Conservation (phyloP, 345 rosid species). For the Kandelia obovata region DNA sequence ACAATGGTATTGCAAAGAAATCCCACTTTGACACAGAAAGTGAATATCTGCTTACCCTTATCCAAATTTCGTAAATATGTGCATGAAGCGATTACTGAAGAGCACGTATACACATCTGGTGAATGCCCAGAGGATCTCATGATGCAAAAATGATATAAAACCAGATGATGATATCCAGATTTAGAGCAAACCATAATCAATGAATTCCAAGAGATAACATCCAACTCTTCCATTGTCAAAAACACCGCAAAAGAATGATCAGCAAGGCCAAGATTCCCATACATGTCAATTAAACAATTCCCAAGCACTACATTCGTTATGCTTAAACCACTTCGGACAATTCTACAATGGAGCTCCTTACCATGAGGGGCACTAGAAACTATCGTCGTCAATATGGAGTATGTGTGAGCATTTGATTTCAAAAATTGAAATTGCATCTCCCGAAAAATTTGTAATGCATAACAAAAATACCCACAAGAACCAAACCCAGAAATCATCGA, state of each 20-base stretch:
- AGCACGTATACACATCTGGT: slow-evolving; percentile 53
- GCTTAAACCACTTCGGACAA: slow-evolving; percentile 42
- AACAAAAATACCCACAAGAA: slow-evolving; percentile 34
- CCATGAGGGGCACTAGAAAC: slow-evolving; percentile 45
- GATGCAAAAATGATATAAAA: slow-evolving; percentile 40
- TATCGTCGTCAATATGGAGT: slow-evolving; percentile 50
- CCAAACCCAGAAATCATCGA: slow-evolving; percentile 55
- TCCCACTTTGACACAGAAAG: slow-evolving; percentile 59
- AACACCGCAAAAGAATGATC: slow-evolving; percentile 52
- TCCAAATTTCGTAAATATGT: slow-evolving; percentile 43
- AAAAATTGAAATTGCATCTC: slow-evolving; percentile 47
- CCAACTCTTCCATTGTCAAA: slow-evolving; percentile 45
- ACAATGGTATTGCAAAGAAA: slow-evolving; percentile 60
- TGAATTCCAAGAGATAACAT: slow-evolving; percentile 70
- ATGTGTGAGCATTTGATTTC: slow-evolving; percentile 50
- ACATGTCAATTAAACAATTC: slow-evolving; percentile 68
- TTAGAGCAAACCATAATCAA: slow-evolving; percentile 46
- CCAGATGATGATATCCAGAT: slow-evolving; percentile 42
- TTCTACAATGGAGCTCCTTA: slow-evolving; percentile 57
- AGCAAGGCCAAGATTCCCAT: slow-evolving; percentile 49
- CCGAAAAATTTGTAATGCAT: slow-evolving; percentile 39
- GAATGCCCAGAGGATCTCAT: slow-evolving; percentile 46
- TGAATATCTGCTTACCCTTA: slow-evolving; percentile 67
- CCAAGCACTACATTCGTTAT: slow-evolving; percentile 50
- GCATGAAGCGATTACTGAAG: slow-evolving; percentile 45